Evolutionary conservation across 202 grass and related monocot genomes (phyloP).

Genomic region (Carex arenaria): DNA sequence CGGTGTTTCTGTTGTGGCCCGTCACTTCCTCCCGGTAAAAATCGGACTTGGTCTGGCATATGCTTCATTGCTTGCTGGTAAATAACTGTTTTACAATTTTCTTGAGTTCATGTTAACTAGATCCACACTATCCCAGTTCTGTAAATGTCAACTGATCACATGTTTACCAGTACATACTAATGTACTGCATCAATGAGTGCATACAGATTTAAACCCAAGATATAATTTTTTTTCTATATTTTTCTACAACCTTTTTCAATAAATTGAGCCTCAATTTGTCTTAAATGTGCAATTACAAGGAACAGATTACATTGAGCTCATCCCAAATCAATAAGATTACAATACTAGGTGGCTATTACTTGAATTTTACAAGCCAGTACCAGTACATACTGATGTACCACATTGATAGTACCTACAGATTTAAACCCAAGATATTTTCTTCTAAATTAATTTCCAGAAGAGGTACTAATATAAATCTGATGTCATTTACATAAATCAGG

Average conservation of each 20-base stretch:
- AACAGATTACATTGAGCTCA: background rate
- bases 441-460: background rate
- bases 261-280: background rate
- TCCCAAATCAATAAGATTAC: background rate
- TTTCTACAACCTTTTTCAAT: background rate
- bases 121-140: background rate
- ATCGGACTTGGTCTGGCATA: slow-evolving; percentile 46
- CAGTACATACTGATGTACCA: background rate
- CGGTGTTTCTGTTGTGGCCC: slow-evolving; percentile 88
- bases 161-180: no score
- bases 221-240: no score
- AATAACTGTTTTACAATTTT: background rate
- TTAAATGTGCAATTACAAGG: background rate
- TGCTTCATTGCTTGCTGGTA: slow-evolving; percentile 82
- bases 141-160: background rate
- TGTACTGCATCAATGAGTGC: no score
- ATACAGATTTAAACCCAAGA: no score
- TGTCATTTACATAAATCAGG: slow-evolving; percentile 30
- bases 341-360: background rate
- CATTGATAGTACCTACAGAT: background rate
- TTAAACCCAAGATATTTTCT: background rate
- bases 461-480: background rate
- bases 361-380: background rate
- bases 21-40: slow-evolving; percentile 40
- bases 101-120: background rate